Conservation (phyloP, 495 filamentous ascomycete genomes). For the Tetracladium marchalianum region DNA sequence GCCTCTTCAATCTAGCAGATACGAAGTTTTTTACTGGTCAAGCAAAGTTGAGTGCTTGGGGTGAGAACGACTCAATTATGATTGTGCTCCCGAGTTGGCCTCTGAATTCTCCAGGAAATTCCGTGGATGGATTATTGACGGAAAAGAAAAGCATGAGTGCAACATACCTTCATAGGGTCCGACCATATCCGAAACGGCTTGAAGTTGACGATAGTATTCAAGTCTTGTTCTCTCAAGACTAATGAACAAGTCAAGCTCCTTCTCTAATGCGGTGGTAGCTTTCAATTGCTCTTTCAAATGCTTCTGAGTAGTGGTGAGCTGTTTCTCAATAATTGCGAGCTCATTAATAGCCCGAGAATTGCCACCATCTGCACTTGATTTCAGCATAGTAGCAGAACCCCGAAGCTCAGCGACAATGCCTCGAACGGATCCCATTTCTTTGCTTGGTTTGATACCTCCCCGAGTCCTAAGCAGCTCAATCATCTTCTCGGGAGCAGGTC, state of each 20-base stretch:
- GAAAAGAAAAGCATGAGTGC: neutral
- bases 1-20: too few relatives aligned
- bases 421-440: slow-evolving; percentile 52
- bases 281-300: slow-evolving; percentile 59
- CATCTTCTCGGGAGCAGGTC: slow-evolving; percentile 61
- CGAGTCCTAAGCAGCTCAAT: slow-evolving; percentile 50
- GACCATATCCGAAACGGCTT: slow-evolving; percentile 79
- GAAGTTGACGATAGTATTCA: slow-evolving; percentile 83
- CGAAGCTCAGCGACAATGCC: slow-evolving; percentile 60
- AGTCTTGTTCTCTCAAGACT: slow-evolving; percentile 70
- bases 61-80: too few relatives aligned
- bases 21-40: too few relatives aligned
- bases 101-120: slow-evolving; percentile 14
- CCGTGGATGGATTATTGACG: neutral
- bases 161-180: slow-evolving; percentile 49
- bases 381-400: slow-evolving; percentile 48
- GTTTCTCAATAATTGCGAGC: slow-evolving; percentile 38
- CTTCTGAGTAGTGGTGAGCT: slow-evolving; percentile 47
- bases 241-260: slow-evolving; percentile 67
- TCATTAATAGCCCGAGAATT: slow-evolving; percentile 54
- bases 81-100: slow-evolving; percentile 15
- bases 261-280: slow-evolving; percentile 46
- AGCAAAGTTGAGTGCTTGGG: too few relatives aligned
- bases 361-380: slow-evolving; percentile 48
- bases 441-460: slow-evolving; percentile 43